Base-by-base conservation (phyloP, 495 filamentous ascomycete species). In the Pyrenula massariospora region DNA sequence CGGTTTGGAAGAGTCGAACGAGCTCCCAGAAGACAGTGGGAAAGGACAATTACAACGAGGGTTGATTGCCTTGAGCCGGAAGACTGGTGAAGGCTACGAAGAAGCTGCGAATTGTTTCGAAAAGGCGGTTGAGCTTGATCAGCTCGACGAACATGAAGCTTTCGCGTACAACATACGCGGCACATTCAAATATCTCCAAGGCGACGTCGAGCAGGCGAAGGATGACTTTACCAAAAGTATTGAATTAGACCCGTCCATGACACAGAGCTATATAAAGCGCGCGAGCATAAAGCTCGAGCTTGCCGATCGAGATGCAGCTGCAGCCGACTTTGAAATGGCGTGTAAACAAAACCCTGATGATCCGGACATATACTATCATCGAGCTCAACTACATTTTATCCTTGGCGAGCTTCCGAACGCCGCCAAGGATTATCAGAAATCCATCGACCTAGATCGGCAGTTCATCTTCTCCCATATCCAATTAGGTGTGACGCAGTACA, bases 401-500 rank as follows among this genome's bases (percentile, higher is more conserved):
- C 85, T 95, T 54, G 82, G 85, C 21, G 91, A 97, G 70, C 95
- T 95, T 63, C 82, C 84, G 52, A 88, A 94, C 53, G 93, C 93
- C 12, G 91, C 92, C 22, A 95, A 93, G 73, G 93, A 99, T 71
- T 99, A 99, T 73, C 93, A 99, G 67, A 95, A 95, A 73, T 97
- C 93, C 20, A 99, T 98, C 66, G 93, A 97, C 63, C 82, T 98
- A 47, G 93, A 98, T 77, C 75, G 78, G 50, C 84, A 87, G 56
- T 98, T 98, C 71, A 98, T 98, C 75, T 98, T 94, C 79, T 97
- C 93, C 10, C 93, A 98, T 77, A 97, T 99, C 63, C 93, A 99
- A 70, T 88, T 99, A 54, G 93, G 93, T 72, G 93, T 99, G 48
- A 99, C 93, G 50, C 93, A 99, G 72, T 99, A 99, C 75, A 99